A percentile compares a stretch with the other conserved stretches of the same genome.
These are phyloP conservation scores for Martiniozyma asiatica DNA, from an alignment of 1,139 yeast species.

Conservation along the genomic window DNA sequence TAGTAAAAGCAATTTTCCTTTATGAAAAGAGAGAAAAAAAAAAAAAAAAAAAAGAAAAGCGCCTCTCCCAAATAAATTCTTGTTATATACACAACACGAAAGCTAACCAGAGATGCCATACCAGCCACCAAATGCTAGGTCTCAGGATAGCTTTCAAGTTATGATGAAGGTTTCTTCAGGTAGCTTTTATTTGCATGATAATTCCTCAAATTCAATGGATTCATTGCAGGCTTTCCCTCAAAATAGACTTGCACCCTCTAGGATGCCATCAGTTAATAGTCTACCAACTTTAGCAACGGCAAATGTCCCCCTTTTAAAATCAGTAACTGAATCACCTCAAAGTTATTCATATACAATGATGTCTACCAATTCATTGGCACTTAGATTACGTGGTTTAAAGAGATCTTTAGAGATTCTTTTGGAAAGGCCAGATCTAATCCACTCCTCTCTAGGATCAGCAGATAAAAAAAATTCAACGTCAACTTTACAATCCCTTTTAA, in stretches of 20 bases:
- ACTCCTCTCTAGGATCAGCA: slow-evolving; percentile 19
- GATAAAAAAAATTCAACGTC: slow-evolving; percentile 39
- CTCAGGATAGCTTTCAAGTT: slow-evolving; percentile 1
- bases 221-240: no score
- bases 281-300: not conserved
- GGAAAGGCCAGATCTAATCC: slow-evolving; percentile 46
- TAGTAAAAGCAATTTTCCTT: no score
- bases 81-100: no score
- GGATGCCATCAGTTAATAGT: not conserved
- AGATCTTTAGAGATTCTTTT: slow-evolving; percentile 62
- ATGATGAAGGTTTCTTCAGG: slow-evolving; percentile 4
- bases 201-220: no score
- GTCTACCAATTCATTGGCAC: slow-evolving; percentile 69
- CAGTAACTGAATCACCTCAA: slow-evolving; percentile 72
- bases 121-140: slow-evolving; percentile 4
- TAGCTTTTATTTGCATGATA: not conserved
- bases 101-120: slow-evolving; percentile 4
- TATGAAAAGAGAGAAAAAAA: no score
- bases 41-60: no score
- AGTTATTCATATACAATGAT: slow-evolving; percentile 78
- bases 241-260: slow-evolving; percentile 1
- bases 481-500: slow-evolving; percentile 35
- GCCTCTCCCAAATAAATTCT: no score
- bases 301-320: slow-evolving; percentile 24
- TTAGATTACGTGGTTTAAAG: slow-evolving; percentile 61